Percentiles rank a stretch among this genome's conserved stretches.
phyloP scores from a whole-genome alignment of 2,329 filamentous ascomycete genomes.

The Fusarium virguliforme region DNA sequence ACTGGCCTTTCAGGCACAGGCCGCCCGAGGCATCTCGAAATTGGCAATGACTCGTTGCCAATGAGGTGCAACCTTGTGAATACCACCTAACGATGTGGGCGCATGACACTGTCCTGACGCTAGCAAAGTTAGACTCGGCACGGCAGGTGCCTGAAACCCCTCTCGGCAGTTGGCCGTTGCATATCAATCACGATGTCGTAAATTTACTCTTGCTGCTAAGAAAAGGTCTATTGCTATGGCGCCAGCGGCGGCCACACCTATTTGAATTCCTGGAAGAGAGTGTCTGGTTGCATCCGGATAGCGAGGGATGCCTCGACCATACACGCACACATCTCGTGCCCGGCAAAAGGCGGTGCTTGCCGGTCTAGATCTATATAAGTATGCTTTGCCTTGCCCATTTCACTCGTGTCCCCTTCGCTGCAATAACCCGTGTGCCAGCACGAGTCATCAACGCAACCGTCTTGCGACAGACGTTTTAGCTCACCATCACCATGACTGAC shows the following conservation, averaged over 20 bases:
- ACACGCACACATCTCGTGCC: background rate
- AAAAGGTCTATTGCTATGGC: constrained; percentile 5
- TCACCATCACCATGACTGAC: background rate
- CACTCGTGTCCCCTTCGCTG: background rate
- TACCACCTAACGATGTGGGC: background rate
- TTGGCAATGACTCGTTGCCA: background rate
- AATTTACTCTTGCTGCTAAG: background rate
- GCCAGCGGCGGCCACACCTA: background rate
- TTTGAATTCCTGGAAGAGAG: background rate
- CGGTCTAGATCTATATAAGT: background rate
- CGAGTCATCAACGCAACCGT: background rate
- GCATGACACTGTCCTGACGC: constrained; percentile 4
- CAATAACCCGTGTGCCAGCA: background rate
- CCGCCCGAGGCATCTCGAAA: background rate
- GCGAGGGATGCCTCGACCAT: background rate
- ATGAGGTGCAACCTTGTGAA: background rate
- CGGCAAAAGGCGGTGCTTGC: background rate
- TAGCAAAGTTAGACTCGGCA: constrained; percentile 1
- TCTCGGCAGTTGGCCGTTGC: constrained; percentile 1
- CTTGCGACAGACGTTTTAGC: background rate
- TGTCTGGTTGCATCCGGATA: background rate
- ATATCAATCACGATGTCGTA: background rate
- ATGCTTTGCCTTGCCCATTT: background rate
- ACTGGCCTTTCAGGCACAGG: background rate
- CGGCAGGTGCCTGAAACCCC: background rate